Conservation (phyloP, 163 green algal genomes). For the Scenedesmus sp. region DNA sequence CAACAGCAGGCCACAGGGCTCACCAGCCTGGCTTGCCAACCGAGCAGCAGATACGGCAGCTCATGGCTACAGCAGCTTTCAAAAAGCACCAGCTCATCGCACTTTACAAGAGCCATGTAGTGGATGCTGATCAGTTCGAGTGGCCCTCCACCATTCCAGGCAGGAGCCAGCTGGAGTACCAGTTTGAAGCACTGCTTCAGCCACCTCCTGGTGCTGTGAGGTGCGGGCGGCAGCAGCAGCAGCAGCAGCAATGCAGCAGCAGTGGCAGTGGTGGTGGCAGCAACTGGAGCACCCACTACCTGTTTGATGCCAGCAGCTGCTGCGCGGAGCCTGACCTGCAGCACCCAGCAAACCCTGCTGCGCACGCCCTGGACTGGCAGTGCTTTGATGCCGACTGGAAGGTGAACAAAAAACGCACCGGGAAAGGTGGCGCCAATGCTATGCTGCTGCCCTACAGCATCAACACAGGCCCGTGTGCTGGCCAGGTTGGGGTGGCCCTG, state of each 20-base stretch:
- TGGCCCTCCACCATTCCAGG: neutral
- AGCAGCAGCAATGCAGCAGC: neutral
- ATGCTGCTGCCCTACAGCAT: neutral
- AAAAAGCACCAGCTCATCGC: neutral
- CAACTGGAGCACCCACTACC: neutral
- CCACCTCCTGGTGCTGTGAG: neutral
- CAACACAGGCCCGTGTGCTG: neutral
- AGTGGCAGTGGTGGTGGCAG: neutral
- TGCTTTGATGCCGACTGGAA: neutral
- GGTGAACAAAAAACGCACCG: neutral
- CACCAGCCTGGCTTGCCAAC: neutral
- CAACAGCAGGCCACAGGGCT: neutral
- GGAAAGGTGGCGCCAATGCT: neutral
- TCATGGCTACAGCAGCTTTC: neutral
- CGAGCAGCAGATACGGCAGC: neutral
- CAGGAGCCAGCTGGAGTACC: neutral
- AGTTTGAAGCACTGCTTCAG: neutral
- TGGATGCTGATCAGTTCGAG: neutral
- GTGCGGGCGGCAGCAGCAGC: constrained; percentile 73
- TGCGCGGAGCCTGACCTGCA: neutral
- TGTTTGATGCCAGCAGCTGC: neutral
- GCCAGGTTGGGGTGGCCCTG: neutral
- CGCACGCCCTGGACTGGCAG: neutral
- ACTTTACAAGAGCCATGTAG: neutral
- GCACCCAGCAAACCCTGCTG: neutral